Conservation (phyloP, 2,329 filamentous ascomycete species). For the Fusarium metavorans region DNA sequence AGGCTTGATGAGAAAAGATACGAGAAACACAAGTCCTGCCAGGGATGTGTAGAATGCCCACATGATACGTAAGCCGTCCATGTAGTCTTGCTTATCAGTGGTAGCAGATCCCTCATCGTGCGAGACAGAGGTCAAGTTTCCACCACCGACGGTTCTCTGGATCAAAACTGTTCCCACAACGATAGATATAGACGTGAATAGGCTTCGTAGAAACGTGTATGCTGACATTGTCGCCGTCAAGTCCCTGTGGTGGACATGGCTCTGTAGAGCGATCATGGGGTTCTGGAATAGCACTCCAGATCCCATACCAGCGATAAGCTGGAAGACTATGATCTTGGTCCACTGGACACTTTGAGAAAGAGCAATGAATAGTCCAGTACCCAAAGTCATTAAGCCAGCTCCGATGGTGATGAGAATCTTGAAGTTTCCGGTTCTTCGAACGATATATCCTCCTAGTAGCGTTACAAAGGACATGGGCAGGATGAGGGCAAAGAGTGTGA, state of each 20-base stretch:
- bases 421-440: conserved; percentile 74
- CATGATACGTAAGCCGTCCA: conserved; percentile 32
- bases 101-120: not conserved
- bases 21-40: conserved; percentile 23
- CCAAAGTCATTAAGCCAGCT: conserved; percentile 70
- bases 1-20: conserved; percentile 26
- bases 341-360: conserved; percentile 65
- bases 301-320: conserved; percentile 72
- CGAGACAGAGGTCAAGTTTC: conserved; percentile 27
- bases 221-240: conserved; percentile 75
- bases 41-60: conserved; percentile 37
- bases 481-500: conserved; percentile 79
- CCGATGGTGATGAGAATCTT: conserved; percentile 69
- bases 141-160: conserved; percentile 54
- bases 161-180: conserved; percentile 82
- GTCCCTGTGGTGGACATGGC: conserved; percentile 69
- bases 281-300: conserved; percentile 77
- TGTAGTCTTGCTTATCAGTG: conserved; percentile 28
- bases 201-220: conserved; percentile 74
- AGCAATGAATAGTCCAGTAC: conserved; percentile 72
- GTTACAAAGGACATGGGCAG: conserved; percentile 74
- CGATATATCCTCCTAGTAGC: conserved; percentile 65
- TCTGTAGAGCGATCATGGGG: conserved; percentile 77
- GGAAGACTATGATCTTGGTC: conserved; percentile 68
- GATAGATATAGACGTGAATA: conserved; percentile 75